Evolutionary conservation across 2,329 filamentous ascomycete genomes (phyloP).

Genomic region (Pyrenophora tritici-repentis): DNA sequence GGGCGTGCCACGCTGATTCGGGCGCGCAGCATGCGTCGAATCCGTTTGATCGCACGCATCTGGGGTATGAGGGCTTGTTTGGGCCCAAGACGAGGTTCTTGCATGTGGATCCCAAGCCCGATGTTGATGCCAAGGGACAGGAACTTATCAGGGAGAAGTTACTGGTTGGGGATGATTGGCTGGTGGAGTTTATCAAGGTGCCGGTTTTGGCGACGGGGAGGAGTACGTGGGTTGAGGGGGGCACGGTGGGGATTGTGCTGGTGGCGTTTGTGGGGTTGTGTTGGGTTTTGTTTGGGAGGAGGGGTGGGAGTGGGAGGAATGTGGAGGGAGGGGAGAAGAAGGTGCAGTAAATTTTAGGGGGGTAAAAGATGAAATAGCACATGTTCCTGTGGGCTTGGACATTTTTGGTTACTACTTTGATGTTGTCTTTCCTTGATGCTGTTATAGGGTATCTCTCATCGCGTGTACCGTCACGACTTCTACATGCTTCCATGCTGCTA

Average conservation of each 20-base stretch:
- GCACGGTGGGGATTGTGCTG: conserved; percentile 51
- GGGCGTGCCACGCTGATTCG: conserved; percentile 76
- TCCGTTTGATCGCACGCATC: conserved; percentile 80
- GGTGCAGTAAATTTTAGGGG: conserved; percentile 20
- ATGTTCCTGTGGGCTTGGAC: too few relatives aligned
- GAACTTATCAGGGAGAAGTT: conserved; percentile 52
- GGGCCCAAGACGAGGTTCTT: conserved; percentile 79
- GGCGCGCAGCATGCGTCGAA: conserved; percentile 72
- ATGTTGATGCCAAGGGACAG: conserved; percentile 27
- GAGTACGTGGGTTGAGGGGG: conserved; percentile 47
- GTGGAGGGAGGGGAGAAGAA: conserved; percentile 23
- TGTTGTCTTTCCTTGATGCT: too few relatives aligned
- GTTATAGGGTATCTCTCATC: conserved; percentile 13
- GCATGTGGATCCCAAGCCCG: conserved; percentile 58
- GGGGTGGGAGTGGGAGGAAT: conserved; percentile 2
- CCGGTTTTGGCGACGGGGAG: conserved; percentile 50
- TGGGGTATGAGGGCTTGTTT: conserved; percentile 88
- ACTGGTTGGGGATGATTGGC: conserved; percentile 22
- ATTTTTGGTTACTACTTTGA: too few relatives aligned
- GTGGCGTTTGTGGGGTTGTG: conserved; percentile 53
- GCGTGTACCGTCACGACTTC: background rate
- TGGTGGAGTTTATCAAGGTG: conserved; percentile 46
- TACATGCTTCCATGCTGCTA: background rate
- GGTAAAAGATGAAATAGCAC: background rate
- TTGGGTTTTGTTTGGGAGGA: conserved; percentile 46